phyloP scores from a whole-genome alignment of 176 grass and related monocot species.

The Oryza punctata region DNA sequence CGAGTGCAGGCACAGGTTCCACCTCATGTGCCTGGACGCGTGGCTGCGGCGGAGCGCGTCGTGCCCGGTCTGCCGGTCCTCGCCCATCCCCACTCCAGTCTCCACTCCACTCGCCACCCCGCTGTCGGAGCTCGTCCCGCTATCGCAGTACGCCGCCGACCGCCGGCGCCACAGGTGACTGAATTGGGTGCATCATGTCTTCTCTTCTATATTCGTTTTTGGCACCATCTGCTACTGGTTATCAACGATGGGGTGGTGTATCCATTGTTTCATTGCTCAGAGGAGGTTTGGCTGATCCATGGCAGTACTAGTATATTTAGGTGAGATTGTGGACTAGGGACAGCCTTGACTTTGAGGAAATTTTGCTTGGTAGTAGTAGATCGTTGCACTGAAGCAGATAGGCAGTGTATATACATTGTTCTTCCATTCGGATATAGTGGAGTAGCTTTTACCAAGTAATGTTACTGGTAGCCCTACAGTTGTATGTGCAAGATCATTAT shows the following conservation, averaged over 20 bases:
- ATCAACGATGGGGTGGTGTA: background rate
- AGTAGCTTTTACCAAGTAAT: conserved; percentile 24
- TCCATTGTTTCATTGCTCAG: background rate
- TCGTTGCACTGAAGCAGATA: conserved; percentile 26
- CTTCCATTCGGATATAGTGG: conserved; percentile 28
- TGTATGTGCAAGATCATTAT: conserved; percentile 19
- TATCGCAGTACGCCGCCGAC: conserved; percentile 83
- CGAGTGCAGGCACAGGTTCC: conserved; percentile 91
- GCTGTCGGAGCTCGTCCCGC: conserved; percentile 82
- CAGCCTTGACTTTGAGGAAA: conserved; percentile 10
- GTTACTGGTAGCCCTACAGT: conserved; percentile 25
- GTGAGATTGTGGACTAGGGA: background rate
- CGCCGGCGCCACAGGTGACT: conserved; percentile 70
- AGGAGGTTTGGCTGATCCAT: conserved; percentile 20
- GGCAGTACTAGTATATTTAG: background rate
- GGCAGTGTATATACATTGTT: conserved; percentile 57
- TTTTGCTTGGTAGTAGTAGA: conserved; percentile 40
- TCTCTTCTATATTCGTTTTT: background rate
- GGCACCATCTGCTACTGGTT: background rate
- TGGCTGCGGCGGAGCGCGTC: conserved; percentile 90
- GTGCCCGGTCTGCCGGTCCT: conserved; percentile 85
- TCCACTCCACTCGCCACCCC: conserved; percentile 78
- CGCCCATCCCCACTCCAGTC: conserved; percentile 75
- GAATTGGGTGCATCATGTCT: background rate
- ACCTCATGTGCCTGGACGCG: conserved; percentile 85